These are phyloP conservation scores for Balamuthia mandrillaris DNA, from an alignment of 208 protist genomes.

Conservation along the genomic window DNA sequence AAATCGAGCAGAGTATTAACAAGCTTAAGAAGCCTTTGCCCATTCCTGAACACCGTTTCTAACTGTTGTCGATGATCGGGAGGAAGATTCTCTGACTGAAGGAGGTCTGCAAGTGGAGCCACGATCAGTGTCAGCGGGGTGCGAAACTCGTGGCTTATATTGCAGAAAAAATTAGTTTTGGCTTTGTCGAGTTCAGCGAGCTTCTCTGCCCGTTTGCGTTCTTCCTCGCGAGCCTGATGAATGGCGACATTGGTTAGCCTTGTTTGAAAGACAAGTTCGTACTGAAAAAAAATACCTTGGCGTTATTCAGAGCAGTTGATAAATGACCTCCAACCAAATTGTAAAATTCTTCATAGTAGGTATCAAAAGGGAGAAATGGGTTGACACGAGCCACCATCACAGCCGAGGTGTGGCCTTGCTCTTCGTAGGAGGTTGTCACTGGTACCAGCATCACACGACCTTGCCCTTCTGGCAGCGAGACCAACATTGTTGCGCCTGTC, in stretches of 20 bases:
- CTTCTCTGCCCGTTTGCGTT: too few relatives aligned
- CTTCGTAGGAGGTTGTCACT: too few relatives aligned
- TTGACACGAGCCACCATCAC: conserved; percentile 35
- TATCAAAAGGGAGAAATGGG: neutral
- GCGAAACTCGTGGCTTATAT: conserved; percentile 48
- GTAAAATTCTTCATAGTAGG: conserved; percentile 22
- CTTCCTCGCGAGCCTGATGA: too few relatives aligned
- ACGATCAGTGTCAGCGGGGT: conserved; percentile 51
- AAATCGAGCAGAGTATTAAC: conserved; percentile 52
- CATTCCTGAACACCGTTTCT: neutral
- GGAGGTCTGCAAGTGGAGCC: conserved; percentile 35
- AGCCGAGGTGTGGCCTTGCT: too few relatives aligned
- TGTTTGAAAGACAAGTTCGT: neutral
- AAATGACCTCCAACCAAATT: conserved; percentile 15
- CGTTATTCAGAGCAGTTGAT: neutral
- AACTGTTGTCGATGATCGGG: conserved; percentile 31
- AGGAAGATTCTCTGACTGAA: too few relatives aligned
- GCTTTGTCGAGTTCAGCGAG: conserved; percentile 41
- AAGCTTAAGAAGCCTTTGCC: conserved; percentile 34
- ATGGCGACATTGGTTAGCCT: neutral
- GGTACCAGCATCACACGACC: too few relatives aligned
- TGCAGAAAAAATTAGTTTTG: conserved; percentile 48
- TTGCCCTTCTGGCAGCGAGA: too few relatives aligned
- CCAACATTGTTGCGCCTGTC: too few relatives aligned
- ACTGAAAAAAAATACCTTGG: too few relatives aligned